These are phyloP conservation scores for Cadophora gregata DNA, from an alignment of 2,329 filamentous ascomycete species.

Conservation along the genomic window DNA sequence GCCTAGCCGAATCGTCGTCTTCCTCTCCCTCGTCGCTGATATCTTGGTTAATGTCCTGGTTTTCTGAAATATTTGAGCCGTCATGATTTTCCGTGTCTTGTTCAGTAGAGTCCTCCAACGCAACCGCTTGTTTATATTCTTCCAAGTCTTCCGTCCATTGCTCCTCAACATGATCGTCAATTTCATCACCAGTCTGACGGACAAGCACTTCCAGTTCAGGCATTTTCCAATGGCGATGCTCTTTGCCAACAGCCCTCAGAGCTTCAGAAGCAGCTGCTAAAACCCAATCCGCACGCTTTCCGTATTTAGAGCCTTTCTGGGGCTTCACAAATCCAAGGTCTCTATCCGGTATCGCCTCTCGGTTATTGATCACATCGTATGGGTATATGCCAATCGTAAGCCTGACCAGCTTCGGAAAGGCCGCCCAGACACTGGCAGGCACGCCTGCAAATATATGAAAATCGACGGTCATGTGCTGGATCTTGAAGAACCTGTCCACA, in stretches of 20 bases:
- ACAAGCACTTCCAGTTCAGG: slow-evolving; percentile 7
- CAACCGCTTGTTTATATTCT: neutral
- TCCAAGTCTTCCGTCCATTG: neutral
- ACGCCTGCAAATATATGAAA: slow-evolving; percentile 34
- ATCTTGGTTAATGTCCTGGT: neutral
- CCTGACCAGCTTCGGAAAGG: slow-evolving; percentile 72
- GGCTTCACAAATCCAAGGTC: slow-evolving; percentile 2
- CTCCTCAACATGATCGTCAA: slow-evolving; percentile 1
- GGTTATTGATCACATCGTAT: neutral
- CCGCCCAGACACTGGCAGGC: slow-evolving; percentile 35
- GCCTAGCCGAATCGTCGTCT: neutral
- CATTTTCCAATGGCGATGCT: neutral
- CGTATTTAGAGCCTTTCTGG: neutral
- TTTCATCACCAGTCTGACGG: neutral
- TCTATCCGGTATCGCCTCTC: neutral
- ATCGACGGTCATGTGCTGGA: slow-evolving; percentile 14
- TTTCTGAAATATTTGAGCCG: neutral
- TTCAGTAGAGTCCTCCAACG: neutral
- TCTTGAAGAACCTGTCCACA: slow-evolving; percentile 10
- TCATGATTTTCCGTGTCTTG: neutral
- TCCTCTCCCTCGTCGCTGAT: neutral
- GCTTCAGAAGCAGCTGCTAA: neutral
- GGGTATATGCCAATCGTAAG: slow-evolving; percentile 16
- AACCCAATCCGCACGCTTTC: slow-evolving; percentile 13
- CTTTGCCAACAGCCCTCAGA: neutral